A percentile compares a stretch with the other conserved stretches of the same genome.
Conservation (phyloP, 2,329 filamentous ascomycete species). For the Davidsoniella eucalypti region DNA sequence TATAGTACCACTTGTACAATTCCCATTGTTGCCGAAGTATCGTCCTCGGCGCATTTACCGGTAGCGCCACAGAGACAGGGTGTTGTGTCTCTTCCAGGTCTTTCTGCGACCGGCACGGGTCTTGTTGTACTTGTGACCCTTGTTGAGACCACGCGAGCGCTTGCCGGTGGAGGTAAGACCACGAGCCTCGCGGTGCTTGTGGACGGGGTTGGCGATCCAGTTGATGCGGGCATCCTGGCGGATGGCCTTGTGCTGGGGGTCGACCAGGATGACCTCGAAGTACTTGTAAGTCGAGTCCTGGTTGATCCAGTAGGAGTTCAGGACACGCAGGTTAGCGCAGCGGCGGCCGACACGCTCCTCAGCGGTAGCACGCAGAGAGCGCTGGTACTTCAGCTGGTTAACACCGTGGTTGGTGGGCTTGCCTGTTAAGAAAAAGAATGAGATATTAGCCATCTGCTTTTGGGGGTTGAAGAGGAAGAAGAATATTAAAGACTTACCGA, state of each 20-base stretch:
- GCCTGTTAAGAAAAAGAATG: conserved; percentile 37
- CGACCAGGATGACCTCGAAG: conserved; percentile 99
- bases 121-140: conserved; percentile 99
- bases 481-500: conserved; percentile 47
- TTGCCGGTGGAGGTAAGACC: conserved; percentile 98
- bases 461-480: background rate
- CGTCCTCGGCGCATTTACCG: conserved; percentile 38
- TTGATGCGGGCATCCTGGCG: conserved; percentile 98
- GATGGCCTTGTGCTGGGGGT: conserved; percentile 99
- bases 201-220: conserved; percentile 99
- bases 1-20: background rate
- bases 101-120: conserved; percentile 92
- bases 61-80: conserved; percentile 96
- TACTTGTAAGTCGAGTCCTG: conserved; percentile 99
- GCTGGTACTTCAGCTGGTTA: conserved; percentile 99
- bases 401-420: conserved; percentile 99
- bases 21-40: conserved; percentile 1
- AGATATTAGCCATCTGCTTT: conserved; percentile 14
- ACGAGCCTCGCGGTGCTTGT: conserved; percentile 99
- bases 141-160: conserved; percentile 98
- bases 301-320: conserved; percentile 99
- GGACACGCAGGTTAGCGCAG: conserved; percentile 96
- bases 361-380: conserved; percentile 90
- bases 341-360: conserved; percentile 99
- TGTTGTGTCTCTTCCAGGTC: conserved; percentile 99